Conservation (phyloP, 2,329 filamentous ascomycete genomes). For the Cytospora chrysosperma region DNA sequence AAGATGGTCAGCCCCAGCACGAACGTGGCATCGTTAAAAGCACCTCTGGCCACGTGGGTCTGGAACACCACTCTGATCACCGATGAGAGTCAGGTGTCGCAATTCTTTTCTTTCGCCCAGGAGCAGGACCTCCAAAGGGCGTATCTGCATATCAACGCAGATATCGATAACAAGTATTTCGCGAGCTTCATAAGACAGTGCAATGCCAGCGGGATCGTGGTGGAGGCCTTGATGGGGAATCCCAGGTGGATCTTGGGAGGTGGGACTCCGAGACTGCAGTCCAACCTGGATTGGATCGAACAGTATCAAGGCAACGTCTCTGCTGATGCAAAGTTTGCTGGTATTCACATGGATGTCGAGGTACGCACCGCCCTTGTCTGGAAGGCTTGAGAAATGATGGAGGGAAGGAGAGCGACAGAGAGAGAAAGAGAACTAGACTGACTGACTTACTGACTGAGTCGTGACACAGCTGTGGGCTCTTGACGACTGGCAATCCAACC, state of each 20-base stretch:
- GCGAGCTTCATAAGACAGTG: constrained; percentile 5
- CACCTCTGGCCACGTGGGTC: constrained; percentile 12
- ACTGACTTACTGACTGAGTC: not conserved
- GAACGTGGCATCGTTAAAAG: not conserved
- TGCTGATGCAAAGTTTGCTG: not conserved
- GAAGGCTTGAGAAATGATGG: not conserved
- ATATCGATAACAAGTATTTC: constrained; percentile 10
- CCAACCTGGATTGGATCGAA: constrained; percentile 11
- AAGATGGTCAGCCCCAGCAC: constrained; percentile 1
- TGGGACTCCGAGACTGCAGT: constrained; percentile 6
- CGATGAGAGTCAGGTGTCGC: not conserved
- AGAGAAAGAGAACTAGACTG: too few species aligned
- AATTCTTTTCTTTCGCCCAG: constrained; percentile 11
- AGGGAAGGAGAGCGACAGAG: not conserved
- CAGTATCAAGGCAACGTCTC: constrained; percentile 15
- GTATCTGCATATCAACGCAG: constrained; percentile 11
- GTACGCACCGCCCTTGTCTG: not conserved
- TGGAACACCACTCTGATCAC: constrained; percentile 14
- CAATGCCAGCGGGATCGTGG: constrained; percentile 5
- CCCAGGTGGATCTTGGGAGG: constrained; percentile 1
- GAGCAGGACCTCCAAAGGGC: constrained; percentile 13
- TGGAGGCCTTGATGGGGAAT: constrained; percentile 13
- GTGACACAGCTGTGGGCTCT: constrained; percentile 12
- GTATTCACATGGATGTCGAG: constrained; percentile 15
- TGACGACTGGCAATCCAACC: constrained; percentile 7